phyloP scores from a whole-genome alignment of 306 rosid species.

The Medicago ruthenica region DNA sequence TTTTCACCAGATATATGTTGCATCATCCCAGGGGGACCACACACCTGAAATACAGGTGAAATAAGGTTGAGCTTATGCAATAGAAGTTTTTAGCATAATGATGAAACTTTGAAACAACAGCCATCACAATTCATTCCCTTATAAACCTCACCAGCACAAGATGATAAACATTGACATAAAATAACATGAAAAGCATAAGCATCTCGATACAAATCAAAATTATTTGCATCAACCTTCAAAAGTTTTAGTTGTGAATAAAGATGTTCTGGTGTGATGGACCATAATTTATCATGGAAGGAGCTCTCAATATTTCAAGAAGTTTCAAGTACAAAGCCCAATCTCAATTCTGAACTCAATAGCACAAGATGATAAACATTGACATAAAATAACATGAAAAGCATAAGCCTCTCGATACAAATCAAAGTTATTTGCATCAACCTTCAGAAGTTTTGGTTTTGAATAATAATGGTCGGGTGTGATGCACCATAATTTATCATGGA shows the following conservation, averaged over 20 bases:
- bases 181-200: constrained; percentile 26
- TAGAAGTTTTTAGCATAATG: constrained; percentile 4
- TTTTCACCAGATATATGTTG: constrained; percentile 86
- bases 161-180: constrained; percentile 25
- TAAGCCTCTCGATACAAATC: neutral
- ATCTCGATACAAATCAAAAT: constrained; percentile 9
- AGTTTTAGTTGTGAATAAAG: neutral
- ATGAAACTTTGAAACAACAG: constrained; percentile 12
- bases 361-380: constrained; percentile 28
- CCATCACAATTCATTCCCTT: constrained; percentile 1
- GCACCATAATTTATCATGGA: too few species aligned
- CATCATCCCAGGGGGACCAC: constrained; percentile 99
- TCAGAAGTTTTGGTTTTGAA: constrained; percentile 6
- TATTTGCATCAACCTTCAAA: constrained; percentile 30
- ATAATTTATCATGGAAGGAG: too few species aligned
- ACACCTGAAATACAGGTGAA: constrained; percentile 66
- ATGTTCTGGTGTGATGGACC: too few species aligned
- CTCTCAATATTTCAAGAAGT: constrained; percentile 2
- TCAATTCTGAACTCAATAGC: constrained; percentile 18
- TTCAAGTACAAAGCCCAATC: constrained; percentile 27
- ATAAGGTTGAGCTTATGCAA: constrained; percentile 15
- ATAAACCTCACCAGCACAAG: constrained; percentile 28
- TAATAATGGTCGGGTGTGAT: too few species aligned
- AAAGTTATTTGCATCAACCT: constrained; percentile 34
- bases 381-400: constrained; percentile 27